Percentiles rank a stretch among this genome's conserved stretches.
phyloP scores from a whole-genome alignment of 1,284 basidiomycete species.

The Dichomitus squalens region DNA sequence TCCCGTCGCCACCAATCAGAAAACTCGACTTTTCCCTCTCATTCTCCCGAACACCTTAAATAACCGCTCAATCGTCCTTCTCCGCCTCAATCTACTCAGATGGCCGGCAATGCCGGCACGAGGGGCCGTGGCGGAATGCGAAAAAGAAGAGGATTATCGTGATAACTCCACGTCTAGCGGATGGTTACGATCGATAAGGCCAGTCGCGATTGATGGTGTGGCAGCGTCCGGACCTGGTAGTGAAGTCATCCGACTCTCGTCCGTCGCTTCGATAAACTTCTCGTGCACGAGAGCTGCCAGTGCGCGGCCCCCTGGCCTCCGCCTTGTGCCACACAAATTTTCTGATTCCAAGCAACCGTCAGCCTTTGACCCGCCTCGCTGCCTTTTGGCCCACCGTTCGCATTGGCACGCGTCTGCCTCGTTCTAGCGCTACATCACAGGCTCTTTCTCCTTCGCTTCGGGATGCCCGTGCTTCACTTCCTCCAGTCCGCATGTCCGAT shows the following conservation, averaged over 20 bases:
- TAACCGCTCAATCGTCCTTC: conserved; percentile 2
- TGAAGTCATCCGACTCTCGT: conserved; percentile 17
- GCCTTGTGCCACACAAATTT: background rate
- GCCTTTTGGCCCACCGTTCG: background rate
- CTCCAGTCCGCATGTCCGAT: conserved; percentile 3
- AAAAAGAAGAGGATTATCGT: conserved; percentile 11
- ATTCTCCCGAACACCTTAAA: background rate
- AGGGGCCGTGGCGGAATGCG: conserved; percentile 11
- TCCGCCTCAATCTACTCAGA: conserved; percentile 9
- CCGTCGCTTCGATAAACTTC: no score
- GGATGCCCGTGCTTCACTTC: background rate
- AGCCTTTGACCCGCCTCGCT: background rate
- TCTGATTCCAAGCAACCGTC: background rate
- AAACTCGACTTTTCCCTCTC: background rate
- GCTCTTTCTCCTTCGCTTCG: background rate
- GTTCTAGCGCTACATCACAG: background rate
- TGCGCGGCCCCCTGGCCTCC: background rate
- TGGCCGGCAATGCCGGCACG: conserved; percentile 5
- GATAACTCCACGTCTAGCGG: conserved; percentile 15
- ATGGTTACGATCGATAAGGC: conserved; percentile 25
- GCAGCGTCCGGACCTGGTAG: background rate
- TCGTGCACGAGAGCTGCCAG: background rate
- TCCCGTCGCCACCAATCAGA: conserved; percentile 4
- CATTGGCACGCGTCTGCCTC: background rate
- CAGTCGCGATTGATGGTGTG: background rate